Evolutionary conservation across 140 eudicot genomes (phyloP).

Genomic region (Artemisia princeps): DNA sequence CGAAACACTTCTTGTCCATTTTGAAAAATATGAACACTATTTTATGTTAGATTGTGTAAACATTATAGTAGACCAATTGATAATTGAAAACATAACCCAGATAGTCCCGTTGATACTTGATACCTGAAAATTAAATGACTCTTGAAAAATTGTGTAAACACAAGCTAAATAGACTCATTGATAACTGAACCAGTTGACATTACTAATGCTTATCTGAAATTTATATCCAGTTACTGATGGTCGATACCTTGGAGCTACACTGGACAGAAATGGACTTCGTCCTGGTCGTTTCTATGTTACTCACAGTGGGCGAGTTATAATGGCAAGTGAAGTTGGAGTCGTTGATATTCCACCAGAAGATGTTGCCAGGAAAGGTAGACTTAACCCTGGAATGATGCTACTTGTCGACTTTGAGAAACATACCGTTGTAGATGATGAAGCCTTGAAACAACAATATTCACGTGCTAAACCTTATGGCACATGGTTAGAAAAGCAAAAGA

Average conservation of each 20-base stretch:
- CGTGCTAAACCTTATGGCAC: slow-evolving; percentile 71
- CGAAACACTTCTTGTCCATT: no score
- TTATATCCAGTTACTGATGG: slow-evolving; percentile 87
- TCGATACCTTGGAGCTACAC: slow-evolving; percentile 93
- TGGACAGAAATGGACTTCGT: slow-evolving; percentile 87
- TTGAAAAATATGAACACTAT: no score
- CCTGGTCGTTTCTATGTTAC: slow-evolving; percentile 95
- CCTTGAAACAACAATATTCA: slow-evolving; percentile 81
- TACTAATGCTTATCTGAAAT: slow-evolving; percentile 21
- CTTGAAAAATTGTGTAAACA: no score
- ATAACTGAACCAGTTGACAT: no score
- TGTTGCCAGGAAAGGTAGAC: slow-evolving; percentile 84
- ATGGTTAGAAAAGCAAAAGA: slow-evolving; percentile 90
- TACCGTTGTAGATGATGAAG: slow-evolving; percentile 93
- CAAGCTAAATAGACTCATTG: no score
- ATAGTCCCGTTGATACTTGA: no score
- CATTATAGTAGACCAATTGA: no score
- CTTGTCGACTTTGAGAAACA: slow-evolving; percentile 95
- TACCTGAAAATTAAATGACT: no score
- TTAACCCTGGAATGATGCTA: slow-evolving; percentile 99
- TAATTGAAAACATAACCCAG: no score
- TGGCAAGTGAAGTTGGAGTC: slow-evolving; percentile 99
- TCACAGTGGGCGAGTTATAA: slow-evolving; percentile 88
- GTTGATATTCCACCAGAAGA: slow-evolving; percentile 97
- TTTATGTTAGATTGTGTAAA: no score